Percentiles rank a stretch among this genome's conserved stretches.
These are phyloP conservation scores for Zostera marina DNA, from an alignment of 116 monocot species.

Conservation along the genomic window DNA sequence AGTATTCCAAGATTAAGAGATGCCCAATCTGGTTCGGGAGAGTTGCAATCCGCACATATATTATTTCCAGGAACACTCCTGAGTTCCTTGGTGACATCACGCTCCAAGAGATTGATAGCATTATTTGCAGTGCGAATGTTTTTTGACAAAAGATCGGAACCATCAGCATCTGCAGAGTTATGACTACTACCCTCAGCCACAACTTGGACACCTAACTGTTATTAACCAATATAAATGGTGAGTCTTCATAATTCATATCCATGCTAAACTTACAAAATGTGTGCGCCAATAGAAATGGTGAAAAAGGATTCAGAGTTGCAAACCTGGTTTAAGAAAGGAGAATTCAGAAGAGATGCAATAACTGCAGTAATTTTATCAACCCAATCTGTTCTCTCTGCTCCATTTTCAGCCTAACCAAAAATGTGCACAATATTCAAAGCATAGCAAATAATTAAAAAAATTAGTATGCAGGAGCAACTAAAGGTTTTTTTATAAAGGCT, in stretches of 20 bases:
- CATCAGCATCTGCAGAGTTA: slow-evolving; percentile 5
- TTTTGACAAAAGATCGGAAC: slow-evolving; percentile 10
- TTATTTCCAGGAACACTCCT: slow-evolving; percentile 81
- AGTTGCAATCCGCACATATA: slow-evolving; percentile 79
- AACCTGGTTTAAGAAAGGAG: slow-evolving; percentile 53
- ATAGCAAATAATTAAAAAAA: no score
- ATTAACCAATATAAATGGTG: slow-evolving; percentile 5
- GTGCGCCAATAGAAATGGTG: not conserved
- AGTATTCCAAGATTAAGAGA: slow-evolving; percentile 92
- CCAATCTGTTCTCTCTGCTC: slow-evolving; percentile 72
- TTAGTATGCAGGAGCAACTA: not conserved
- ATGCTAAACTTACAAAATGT: not conserved
- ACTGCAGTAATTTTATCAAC: slow-evolving; percentile 87
- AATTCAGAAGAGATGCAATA: slow-evolving; percentile 75
- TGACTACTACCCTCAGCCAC: slow-evolving; percentile 11
- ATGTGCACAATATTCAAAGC: not conserved
- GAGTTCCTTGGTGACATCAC: slow-evolving; percentile 30
- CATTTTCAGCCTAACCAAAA: slow-evolving; percentile 75
- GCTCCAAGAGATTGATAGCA: slow-evolving; percentile 10
- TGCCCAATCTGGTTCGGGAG: slow-evolving; percentile 92
- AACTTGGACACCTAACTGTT: slow-evolving; percentile 30
- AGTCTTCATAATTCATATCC: slow-evolving; percentile 2
- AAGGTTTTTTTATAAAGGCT: not conserved
- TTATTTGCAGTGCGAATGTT: slow-evolving; percentile 7
- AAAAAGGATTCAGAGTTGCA: not conserved